A percentile compares a stretch with the other conserved stretches of the same genome.
Evolutionary conservation across 1,284 basidiomycete species (phyloP).

Genomic region (Cutaneotrichosporon sp.): DNA sequence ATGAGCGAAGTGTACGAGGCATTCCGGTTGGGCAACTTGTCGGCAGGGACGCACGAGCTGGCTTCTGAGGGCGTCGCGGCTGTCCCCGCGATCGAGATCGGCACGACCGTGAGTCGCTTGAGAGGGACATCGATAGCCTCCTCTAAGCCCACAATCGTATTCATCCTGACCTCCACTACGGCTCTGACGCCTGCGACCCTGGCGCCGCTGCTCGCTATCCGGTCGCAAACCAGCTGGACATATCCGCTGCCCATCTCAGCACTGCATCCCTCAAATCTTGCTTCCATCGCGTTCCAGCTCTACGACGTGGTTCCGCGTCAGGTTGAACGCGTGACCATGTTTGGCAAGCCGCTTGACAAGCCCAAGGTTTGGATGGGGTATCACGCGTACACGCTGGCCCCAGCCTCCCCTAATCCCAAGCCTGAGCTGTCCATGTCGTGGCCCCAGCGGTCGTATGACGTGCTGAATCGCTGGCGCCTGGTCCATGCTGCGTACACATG

Average conservation of each 20-base stretch:
- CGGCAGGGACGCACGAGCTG: neutral
- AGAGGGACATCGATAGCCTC: neutral
- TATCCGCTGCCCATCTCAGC: conserved; percentile 5
- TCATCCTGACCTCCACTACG: conserved; percentile 8
- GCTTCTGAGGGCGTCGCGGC: conserved; percentile 1
- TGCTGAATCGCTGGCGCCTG: conserved; percentile 32
- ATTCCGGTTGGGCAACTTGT: conserved; percentile 11
- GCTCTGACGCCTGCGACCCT: neutral
- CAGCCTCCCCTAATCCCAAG: conserved; percentile 10
- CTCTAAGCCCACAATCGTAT: conserved; percentile 8
- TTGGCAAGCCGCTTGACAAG: conserved; percentile 17
- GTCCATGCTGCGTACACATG: conserved; percentile 30
- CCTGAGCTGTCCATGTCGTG: conserved; percentile 34
- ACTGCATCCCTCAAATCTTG: conserved; percentile 13
- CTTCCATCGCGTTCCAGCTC: conserved; percentile 26
- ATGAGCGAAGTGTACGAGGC: conserved; percentile 20
- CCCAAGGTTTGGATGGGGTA: conserved; percentile 18
- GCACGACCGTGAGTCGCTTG: neutral
- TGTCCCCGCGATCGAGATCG: neutral
- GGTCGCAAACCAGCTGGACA: neutral
- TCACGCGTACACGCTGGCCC: conserved; percentile 35
- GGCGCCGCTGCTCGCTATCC: neutral
- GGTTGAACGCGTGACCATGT: conserved; percentile 20
- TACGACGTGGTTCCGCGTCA: conserved; percentile 29
- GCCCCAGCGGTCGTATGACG: conserved; percentile 38